Evolutionary conservation across 805 yeast genomes (phyloP).

Genomic region (Kodamaea leandrae): DNA sequence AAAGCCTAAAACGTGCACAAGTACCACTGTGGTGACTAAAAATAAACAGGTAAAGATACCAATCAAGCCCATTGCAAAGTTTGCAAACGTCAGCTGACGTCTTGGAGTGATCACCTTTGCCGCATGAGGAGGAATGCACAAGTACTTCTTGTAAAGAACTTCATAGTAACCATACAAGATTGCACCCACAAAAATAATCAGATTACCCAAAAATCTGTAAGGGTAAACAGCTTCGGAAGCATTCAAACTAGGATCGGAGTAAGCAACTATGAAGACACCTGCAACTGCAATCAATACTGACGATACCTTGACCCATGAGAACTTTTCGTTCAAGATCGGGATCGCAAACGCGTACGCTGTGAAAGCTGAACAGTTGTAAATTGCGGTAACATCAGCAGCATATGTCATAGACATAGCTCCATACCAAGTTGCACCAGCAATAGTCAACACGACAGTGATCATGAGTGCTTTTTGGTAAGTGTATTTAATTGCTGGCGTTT

Average conservation of each 20-base stretch:
- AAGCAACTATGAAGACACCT: slow-evolving; percentile 80
- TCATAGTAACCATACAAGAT: slow-evolving; percentile 79
- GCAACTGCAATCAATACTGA: slow-evolving; percentile 70
- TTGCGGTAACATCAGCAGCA: slow-evolving; percentile 85
- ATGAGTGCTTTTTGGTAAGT: slow-evolving; percentile 42
- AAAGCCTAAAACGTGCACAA: slow-evolving; percentile 52
- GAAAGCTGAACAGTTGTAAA: slow-evolving; percentile 86
- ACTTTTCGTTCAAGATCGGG: slow-evolving; percentile 63
- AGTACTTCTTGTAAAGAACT: slow-evolving; percentile 70
- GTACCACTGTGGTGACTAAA: slow-evolving; percentile 47
- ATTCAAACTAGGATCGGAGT: slow-evolving; percentile 37
- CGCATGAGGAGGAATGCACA: slow-evolving; percentile 67
- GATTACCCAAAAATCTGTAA: slow-evolving; percentile 63
- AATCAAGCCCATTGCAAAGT: slow-evolving; percentile 65
- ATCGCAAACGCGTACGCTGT: slow-evolving; percentile 84
- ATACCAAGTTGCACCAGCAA: slow-evolving; percentile 86
- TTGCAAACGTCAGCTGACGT: slow-evolving; percentile 78
- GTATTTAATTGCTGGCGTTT: slow-evolving; percentile 48
- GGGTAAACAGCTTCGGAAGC: slow-evolving; percentile 44
- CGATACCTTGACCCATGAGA: slow-evolving; percentile 58
- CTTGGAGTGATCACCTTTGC: slow-evolving; percentile 45
- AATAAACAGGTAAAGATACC: slow-evolving; percentile 56
- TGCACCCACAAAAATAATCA: slow-evolving; percentile 71
- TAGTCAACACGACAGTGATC: slow-evolving; percentile 57
- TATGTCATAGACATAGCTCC: slow-evolving; percentile 77